phyloP scores from a whole-genome alignment of 768 basidiomycete species.

The Pleurotus giganteus region DNA sequence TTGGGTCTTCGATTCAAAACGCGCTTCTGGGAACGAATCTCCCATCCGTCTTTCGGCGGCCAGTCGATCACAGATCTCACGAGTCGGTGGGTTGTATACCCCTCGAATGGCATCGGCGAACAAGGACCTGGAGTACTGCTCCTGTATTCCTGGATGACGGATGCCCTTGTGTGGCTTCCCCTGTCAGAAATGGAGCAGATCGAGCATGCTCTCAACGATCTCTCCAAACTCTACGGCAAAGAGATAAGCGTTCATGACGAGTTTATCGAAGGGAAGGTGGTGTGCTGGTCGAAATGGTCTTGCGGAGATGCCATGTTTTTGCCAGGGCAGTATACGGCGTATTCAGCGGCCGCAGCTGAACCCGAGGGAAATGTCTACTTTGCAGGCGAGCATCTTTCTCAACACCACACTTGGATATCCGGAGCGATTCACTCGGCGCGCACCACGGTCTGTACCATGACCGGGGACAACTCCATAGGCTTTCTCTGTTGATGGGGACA shows the following conservation, averaged over 20 bases:
- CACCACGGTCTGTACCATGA: not conserved
- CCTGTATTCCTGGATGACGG: slow-evolving; percentile 23
- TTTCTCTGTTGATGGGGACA: not conserved
- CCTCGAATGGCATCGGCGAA: slow-evolving; percentile 6
- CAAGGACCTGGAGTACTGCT: slow-evolving; percentile 23
- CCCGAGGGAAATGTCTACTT: slow-evolving; percentile 22
- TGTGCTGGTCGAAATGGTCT: slow-evolving; percentile 20
- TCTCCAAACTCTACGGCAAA: slow-evolving; percentile 18
- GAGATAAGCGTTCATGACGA: slow-evolving; percentile 14
- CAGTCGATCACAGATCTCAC: slow-evolving; percentile 1
- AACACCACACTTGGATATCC: slow-evolving; percentile 27
- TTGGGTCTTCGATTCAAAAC: slow-evolving; percentile 8
- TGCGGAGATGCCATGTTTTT: slow-evolving; percentile 29
- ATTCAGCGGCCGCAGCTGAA: slow-evolving; percentile 17
- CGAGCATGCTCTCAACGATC: slow-evolving; percentile 17
- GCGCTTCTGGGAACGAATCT: slow-evolving; percentile 3
- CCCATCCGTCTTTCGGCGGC: slow-evolving; percentile 1
- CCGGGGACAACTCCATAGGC: not conserved
- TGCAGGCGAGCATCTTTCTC: slow-evolving; percentile 24
- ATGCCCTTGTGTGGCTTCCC: slow-evolving; percentile 17
- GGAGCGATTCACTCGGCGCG: slow-evolving; percentile 16
- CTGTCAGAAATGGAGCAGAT: slow-evolving; percentile 12
- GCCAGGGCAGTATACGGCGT: slow-evolving; percentile 21
- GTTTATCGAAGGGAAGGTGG: slow-evolving; percentile 18
- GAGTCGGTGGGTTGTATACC: slow-evolving; percentile 8